Evolutionary conservation across 1,284 basidiomycete species (phyloP), one percentile per base, ranked within the genome.

Genomic region (Cutaneotrichosporon mucoides): DNA sequence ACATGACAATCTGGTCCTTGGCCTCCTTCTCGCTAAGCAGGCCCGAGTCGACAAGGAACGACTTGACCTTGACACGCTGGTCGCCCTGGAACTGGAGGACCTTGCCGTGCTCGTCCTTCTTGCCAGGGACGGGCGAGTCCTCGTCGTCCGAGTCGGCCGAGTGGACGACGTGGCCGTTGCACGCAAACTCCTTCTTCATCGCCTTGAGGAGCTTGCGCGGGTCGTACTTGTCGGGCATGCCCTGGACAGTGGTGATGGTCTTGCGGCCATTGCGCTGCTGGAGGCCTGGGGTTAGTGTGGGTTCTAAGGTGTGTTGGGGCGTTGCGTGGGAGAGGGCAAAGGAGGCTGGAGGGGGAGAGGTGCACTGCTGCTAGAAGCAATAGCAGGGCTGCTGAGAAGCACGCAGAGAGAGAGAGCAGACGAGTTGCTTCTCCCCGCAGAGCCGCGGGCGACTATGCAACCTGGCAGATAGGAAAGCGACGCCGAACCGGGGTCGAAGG

Each of bases 181-280:
- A 99, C 64, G 96, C 96, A 72, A 99, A 98, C 83, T 97, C 93
- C 90, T 95, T 96, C 86, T 99, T 99, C 84, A 99, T 98, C 24
- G 91, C 93, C 81, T 99, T 98, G 79, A 99, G 84, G 66, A 99
- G 85, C 83, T 98, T 99, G 87, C 97, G 97, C 65, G 88, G 85
- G 80, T 99, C 93, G 81, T 95, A 99, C 81, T 92, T 87, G 81
- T 90, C 92, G 62, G 92, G 92, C 65, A 99, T 82, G 67, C 96
- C 96, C 81, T 99, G 95, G 68, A 99, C 84, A 60, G 95, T 99
- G 46, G 96, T 99, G 82, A 99, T 82, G 65, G 94, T 97, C 85
- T 99, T 99, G 72, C 96, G 86, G 70, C 96, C 96, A 86, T 99
- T 99, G 74, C 96, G 86, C 81, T 99, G 96, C 81, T 99, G 96